These are phyloP conservation scores for Hypomontagnella monticulosa DNA, from an alignment of 495 filamentous ascomycete genomes.

Conservation along the genomic window DNA sequence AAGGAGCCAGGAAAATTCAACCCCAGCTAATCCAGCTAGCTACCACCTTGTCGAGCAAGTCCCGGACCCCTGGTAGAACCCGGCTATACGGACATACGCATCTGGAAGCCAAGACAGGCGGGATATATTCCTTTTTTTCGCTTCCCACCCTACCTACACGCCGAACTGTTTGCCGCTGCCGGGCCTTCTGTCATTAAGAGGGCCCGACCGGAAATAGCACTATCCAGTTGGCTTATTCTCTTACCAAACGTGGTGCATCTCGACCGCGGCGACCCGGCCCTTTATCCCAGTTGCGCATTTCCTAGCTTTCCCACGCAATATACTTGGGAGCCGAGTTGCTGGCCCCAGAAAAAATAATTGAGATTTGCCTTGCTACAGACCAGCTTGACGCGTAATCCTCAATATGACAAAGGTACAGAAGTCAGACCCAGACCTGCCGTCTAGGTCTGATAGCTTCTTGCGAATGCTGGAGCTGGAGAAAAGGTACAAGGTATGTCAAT, in stretches of 20 bases:
- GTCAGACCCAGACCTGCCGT: slow-evolving; percentile 40
- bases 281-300: slow-evolving; percentile 29
- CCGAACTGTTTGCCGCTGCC: slow-evolving; percentile 21
- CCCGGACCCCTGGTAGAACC: slow-evolving; percentile 28
- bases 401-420: slow-evolving; percentile 49
- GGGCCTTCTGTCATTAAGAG: slow-evolving; percentile 27
- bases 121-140: slow-evolving; percentile 33
- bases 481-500: slow-evolving; percentile 59
- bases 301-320: slow-evolving; percentile 2
- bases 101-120: slow-evolving; percentile 37
- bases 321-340: slow-evolving; percentile 29
- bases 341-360: slow-evolving; percentile 29
- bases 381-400: slow-evolving; percentile 46
- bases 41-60: slow-evolving; percentile 15
- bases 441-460: slow-evolving; percentile 56
- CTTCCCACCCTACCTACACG: slow-evolving; percentile 5
- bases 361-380: slow-evolving; percentile 23
- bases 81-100: slow-evolving; percentile 44
- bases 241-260: slow-evolving; percentile 37
- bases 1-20: slow-evolving; percentile 9
- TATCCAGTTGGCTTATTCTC: slow-evolving; percentile 42
- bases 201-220: slow-evolving; percentile 28
- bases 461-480: slow-evolving; percentile 63
- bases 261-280: slow-evolving; percentile 38
- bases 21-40: slow-evolving; percentile 2